Base-by-base conservation (phyloP, 352 stramenopile species). In the Pythium scleroteichum region DNA sequence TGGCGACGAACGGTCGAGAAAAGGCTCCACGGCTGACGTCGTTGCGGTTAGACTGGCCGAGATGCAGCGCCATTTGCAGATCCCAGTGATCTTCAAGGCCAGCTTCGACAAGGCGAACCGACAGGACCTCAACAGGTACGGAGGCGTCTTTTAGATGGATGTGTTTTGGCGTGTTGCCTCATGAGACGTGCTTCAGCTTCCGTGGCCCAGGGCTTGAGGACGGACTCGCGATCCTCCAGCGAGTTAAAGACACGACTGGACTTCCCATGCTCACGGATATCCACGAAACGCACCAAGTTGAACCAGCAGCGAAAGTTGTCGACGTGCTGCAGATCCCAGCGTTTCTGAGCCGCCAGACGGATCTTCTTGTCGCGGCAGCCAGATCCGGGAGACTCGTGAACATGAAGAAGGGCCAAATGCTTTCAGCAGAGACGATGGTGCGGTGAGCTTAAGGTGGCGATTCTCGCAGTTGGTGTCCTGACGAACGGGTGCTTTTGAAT, bases 71-170 rank as follows among this genome's bases (percentile, higher is more conserved):
- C 53, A 79, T 17, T 63, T 93, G 29, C 44, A 82, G 35, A 91
- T 95, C 54, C 84, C 84, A 8, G 78, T 94, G 26, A 69, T 96
- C 55, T 96, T 96, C 72, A 96, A 96, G 57, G 85, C 84, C 0
- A 95, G 86, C 56, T 96, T 94, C 53, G 88, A 96, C 74, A 96
- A 96, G 51, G 87, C 88, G 26, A 96, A 96, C 54, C 83, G 88
- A 12, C 86, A 95, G 64, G 78, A 93, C 42, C 64, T 94, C 32
- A 72, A 66, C 32, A 83, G 77, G 69, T 79, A n/a, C n/a, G n/a
- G n/a, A n/a, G n/a, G n/a, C n/a, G n/a, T n/a, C n/a, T n/a, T n/a
- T n/a, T n/a, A n/a, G n/a, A n/a, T n/a, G n/a, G n/a, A n/a, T n/a
- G n/a, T n/a, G n/a, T n/a, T n/a, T n/a, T n/a, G n/a, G n/a, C n/a